These are phyloP conservation scores for Gonium pectorale DNA, from an alignment of 139 green algal species.

Conservation along the genomic window DNA sequence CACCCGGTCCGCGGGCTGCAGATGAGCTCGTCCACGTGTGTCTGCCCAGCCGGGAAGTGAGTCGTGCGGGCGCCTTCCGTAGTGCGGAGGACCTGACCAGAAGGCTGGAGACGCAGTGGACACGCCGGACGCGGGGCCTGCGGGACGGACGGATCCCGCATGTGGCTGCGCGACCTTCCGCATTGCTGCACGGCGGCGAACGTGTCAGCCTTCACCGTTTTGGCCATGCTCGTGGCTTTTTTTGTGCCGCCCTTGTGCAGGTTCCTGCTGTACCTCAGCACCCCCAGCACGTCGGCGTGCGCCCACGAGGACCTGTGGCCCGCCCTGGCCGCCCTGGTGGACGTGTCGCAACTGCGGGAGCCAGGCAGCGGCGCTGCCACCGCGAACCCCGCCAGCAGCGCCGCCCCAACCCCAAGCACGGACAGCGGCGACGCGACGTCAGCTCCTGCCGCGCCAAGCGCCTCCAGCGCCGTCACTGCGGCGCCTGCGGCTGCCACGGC, in stretches of 20 bases:
- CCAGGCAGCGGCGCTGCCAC: background rate
- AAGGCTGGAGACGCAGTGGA: too few relatives aligned
- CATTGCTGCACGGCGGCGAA: too few relatives aligned
- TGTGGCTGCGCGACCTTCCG: too few relatives aligned
- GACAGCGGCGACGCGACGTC: background rate
- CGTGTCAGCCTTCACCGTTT: too few relatives aligned
- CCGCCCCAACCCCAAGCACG: too few relatives aligned
- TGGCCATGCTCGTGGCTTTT: too few relatives aligned
- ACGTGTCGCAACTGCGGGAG: background rate
- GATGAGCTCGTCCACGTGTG: conserved; percentile 24
- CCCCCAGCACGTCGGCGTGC: background rate
- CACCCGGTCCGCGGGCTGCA: conserved; percentile 45
- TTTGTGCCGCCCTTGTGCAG: too few relatives aligned
- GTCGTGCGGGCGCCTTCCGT: background rate
- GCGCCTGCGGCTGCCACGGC: background rate
- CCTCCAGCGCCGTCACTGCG: background rate
- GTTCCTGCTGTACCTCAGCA: conserved; percentile 45
- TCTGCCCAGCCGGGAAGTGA: conserved; percentile 43
- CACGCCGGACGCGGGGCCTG: too few relatives aligned
- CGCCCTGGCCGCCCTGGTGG: background rate
- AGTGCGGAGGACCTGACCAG: background rate
- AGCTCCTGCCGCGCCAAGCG: background rate
- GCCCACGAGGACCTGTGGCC: conserved; percentile 29
- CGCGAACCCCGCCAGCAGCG: background rate
- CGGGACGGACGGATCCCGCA: too few relatives aligned